Conservation (phyloP, 2,329 filamentous ascomycete species). For the Pseudonectria foliicola region DNA sequence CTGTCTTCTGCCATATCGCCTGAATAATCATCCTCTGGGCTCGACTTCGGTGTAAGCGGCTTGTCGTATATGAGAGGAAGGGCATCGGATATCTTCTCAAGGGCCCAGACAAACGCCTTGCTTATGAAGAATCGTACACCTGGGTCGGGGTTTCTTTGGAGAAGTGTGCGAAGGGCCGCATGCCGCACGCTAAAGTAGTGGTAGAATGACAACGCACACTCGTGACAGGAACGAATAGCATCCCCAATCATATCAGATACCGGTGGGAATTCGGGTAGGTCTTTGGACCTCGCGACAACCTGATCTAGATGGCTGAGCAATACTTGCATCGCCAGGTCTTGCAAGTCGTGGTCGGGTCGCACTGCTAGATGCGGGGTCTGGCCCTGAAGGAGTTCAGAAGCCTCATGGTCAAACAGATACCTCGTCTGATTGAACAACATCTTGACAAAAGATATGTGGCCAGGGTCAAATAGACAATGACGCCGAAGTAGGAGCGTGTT, state of each 20-base stretch:
- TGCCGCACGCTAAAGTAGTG: conserved; percentile 52
- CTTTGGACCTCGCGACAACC: conserved; percentile 64
- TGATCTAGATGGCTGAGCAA: conserved; percentile 65
- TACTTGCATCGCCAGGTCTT: conserved; percentile 46
- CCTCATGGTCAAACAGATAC: conserved; percentile 29
- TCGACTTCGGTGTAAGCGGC: conserved; percentile 1
- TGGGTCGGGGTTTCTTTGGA: conserved; percentile 54
- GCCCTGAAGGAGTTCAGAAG: background rate
- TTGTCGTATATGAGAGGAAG: conserved; percentile 42
- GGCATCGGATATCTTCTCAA: conserved; percentile 44
- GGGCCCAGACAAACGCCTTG: conserved; percentile 43
- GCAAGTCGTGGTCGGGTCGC: conserved; percentile 22
- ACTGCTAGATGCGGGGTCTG: background rate
- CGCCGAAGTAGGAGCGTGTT: conserved; percentile 68
- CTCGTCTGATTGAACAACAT: conserved; percentile 53
- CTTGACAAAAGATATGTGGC: conserved; percentile 60
- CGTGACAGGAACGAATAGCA: conserved; percentile 39
- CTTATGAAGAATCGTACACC: conserved; percentile 47
- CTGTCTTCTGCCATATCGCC: conserved; percentile 3
- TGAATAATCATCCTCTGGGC: conserved; percentile 25
- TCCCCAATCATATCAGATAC: conserved; percentile 44
- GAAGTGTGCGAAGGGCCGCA: conserved; percentile 54
- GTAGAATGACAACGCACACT: conserved; percentile 53
- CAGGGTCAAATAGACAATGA: conserved; percentile 72
- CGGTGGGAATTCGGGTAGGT: conserved; percentile 53